Conservation (phyloP, 2,329 filamentous ascomycete genomes). For the Aspergillus sp. region DNA sequence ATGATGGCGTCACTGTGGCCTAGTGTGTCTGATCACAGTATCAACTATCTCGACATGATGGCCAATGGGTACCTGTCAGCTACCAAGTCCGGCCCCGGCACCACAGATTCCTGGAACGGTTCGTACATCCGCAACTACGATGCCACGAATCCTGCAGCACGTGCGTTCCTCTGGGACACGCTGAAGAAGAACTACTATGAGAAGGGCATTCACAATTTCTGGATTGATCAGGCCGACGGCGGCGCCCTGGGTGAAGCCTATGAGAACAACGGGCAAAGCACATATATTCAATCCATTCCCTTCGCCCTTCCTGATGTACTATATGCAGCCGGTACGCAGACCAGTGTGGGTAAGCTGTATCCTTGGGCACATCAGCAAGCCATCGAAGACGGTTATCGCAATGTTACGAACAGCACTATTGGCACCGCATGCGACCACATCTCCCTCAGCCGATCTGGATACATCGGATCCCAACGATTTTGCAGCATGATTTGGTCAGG, state of each 20-base stretch:
- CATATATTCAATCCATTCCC: constrained; percentile 26
- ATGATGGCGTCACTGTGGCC: constrained; percentile 64
- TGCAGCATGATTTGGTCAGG: constrained; percentile 56
- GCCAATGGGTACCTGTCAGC: constrained; percentile 53
- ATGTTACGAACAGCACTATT: constrained; percentile 45
- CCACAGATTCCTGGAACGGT: constrained; percentile 51
- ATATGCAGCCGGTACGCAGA: constrained; percentile 56
- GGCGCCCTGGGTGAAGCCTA: constrained; percentile 29
- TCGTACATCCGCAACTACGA: constrained; percentile 53
- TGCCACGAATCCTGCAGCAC: constrained; percentile 52
- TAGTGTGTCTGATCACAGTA: constrained; percentile 50
- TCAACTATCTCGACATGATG: constrained; percentile 55
- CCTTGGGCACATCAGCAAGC: constrained; percentile 50
- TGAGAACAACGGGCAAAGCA: constrained; percentile 48
- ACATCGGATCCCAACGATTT: constrained; percentile 53
- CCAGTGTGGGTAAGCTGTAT: constrained; percentile 54
- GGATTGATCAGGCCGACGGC: constrained; percentile 59
- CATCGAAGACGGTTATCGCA: constrained; percentile 52
- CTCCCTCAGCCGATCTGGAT: constrained; percentile 50
- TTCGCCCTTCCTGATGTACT: constrained; percentile 20
- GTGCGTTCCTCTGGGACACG: constrained; percentile 52
- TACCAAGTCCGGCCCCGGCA: constrained; percentile 50
- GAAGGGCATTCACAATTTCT: constrained; percentile 56
- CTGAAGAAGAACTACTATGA: constrained; percentile 53
- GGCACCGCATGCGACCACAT: constrained; percentile 30